These are phyloP conservation scores for Cryptococcus depauperatus DNA, from an alignment of 1,284 basidiomycete species.

Conservation along the genomic window DNA sequence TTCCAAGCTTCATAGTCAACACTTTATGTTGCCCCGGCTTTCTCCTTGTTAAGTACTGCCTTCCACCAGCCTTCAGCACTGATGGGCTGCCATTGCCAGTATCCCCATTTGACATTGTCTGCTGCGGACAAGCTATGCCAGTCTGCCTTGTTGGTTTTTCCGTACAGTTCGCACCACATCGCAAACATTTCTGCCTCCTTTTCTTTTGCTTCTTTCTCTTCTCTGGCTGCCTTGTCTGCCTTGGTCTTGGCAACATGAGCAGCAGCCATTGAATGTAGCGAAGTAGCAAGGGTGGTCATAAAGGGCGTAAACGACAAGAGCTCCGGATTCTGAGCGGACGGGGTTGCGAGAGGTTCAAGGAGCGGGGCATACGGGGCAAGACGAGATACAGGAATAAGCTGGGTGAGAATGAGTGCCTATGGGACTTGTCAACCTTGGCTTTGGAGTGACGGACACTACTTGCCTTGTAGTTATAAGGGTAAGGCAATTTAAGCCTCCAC, in stretches of 20 bases:
- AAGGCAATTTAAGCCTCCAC: conserved; percentile 4
- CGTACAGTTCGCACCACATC: conserved; percentile 6
- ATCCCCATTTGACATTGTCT: conserved; percentile 6
- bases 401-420: conserved; percentile 8
- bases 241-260: conserved; percentile 1
- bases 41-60: too few relatives aligned
- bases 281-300: conserved; percentile 4
- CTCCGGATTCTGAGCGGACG: neutral
- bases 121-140: conserved; percentile 1
- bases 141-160: conserved; percentile 4
- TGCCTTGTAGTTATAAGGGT: conserved; percentile 10
- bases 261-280: conserved; percentile 1
- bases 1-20: too few relatives aligned
- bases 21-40: too few relatives aligned
- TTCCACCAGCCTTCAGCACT: conserved; percentile 10
- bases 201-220: conserved; percentile 7
- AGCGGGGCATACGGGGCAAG: conserved; percentile 8
- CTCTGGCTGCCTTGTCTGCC: conserved; percentile 3
- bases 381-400: conserved; percentile 5
- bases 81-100: conserved; percentile 8
- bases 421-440: neutral
- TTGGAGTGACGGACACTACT: neutral
- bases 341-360: conserved; percentile 3
- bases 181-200: conserved; percentile 6
- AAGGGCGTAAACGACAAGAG: neutral